Conservation (phyloP, 805 yeast genomes). For the Candida ipomoeae region DNA sequence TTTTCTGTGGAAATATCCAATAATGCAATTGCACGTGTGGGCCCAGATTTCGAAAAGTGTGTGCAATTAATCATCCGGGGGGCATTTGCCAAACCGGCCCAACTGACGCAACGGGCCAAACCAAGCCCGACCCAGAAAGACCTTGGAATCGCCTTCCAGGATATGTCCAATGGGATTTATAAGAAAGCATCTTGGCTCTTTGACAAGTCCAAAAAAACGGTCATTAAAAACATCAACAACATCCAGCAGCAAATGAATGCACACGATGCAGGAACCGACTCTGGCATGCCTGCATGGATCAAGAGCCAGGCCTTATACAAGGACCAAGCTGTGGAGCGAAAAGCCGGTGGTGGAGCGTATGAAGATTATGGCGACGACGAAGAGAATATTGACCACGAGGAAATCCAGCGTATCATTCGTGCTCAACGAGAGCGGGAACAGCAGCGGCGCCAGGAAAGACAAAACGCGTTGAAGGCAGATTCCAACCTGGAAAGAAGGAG, state of each 20-base stretch:
- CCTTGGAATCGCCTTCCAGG: slow-evolving; percentile 39
- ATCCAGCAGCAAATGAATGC: slow-evolving; percentile 32
- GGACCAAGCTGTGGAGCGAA: slow-evolving; percentile 33
- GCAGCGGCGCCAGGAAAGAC: slow-evolving; percentile 1
- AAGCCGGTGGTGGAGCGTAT: slow-evolving; percentile 29
- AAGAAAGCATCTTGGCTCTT: slow-evolving; percentile 57
- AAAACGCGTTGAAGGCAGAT: not conserved
- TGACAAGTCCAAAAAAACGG: slow-evolving; percentile 55
- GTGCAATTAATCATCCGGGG: slow-evolving; percentile 61
- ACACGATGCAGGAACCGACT: slow-evolving; percentile 14
- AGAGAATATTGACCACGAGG: slow-evolving; percentile 42
- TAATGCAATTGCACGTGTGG: slow-evolving; percentile 55
- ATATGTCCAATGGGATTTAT: slow-evolving; percentile 52
- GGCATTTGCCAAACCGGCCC: not conserved
- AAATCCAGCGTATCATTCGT: slow-evolving; percentile 37
- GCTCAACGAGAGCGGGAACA: slow-evolving; percentile 32
- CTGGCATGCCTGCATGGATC: slow-evolving; percentile 71
- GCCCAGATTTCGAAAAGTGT: slow-evolving; percentile 60
- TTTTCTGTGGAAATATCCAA: slow-evolving; percentile 59
- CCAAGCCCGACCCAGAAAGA: slow-evolving; percentile 12
- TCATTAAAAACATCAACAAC: slow-evolving; percentile 59
- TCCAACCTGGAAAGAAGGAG: not conserved
- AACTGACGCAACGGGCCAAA: not conserved
- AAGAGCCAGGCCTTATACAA: slow-evolving; percentile 49
- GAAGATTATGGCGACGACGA: slow-evolving; percentile 46